Conservation (phyloP, 306 rosid genomes). For the Acmispon strigosus region DNA sequence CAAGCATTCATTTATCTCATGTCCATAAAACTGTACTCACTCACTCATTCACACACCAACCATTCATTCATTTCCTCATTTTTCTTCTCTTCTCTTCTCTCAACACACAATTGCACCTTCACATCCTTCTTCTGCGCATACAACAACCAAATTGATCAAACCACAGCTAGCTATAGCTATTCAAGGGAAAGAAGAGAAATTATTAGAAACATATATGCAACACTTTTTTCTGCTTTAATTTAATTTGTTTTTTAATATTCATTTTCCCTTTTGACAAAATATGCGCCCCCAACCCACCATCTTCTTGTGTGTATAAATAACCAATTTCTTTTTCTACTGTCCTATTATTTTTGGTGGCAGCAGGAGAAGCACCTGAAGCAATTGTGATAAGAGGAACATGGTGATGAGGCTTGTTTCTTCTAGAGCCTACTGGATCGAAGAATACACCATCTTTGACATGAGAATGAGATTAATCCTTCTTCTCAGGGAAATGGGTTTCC, state of each 20-base stretch:
- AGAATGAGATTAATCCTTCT: neutral
- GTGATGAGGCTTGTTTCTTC: conserved; percentile 14
- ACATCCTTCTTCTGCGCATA: neutral
- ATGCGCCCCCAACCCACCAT: conserved; percentile 15
- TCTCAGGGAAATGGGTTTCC: neutral
- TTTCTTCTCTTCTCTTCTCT: neutral
- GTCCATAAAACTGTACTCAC: conserved; percentile 20
- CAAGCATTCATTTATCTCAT: neutral
- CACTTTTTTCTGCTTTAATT: neutral
- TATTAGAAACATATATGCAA: neutral
- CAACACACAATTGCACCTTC: too few species aligned
- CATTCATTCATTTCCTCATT: conserved; percentile 20
- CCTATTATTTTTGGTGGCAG: neutral
- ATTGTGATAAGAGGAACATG: conserved; percentile 33
- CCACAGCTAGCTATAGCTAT: neutral
- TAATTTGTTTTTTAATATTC: neutral
- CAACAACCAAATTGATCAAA: conserved; percentile 19
- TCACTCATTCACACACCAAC: conserved; percentile 18
- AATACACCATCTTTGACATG: conserved; percentile 3
- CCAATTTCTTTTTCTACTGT: neutral
- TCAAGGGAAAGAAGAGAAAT: neutral
- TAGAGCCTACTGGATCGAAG: conserved; percentile 14
- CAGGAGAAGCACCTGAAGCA: neutral
- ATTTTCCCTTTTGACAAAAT: conserved; percentile 13
- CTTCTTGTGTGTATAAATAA: neutral